Percentiles rank a stretch among this genome's conserved stretches.
These are phyloP conservation scores for Rhododendron mucronatum DNA, from an alignment of 148 eudicot species.

Conservation along the genomic window DNA sequence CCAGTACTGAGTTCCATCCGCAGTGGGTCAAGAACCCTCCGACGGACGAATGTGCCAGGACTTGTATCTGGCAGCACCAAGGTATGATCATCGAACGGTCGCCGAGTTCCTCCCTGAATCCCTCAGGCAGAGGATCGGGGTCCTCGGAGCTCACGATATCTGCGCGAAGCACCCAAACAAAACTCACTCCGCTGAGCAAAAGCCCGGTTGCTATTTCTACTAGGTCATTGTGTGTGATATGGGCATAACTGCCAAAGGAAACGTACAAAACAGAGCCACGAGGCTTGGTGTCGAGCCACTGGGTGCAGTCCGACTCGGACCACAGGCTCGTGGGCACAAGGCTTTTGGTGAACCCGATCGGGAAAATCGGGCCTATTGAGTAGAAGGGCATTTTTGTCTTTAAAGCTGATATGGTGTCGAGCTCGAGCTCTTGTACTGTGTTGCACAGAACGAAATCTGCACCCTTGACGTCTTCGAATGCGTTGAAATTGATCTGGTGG, in stretches of 20 bases:
- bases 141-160: constrained; percentile 43
- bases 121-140: constrained; percentile 34
- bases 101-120: constrained; percentile 35
- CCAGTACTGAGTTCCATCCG: constrained; percentile 77
- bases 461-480: constrained; percentile 26
- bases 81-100: constrained; percentile 50
- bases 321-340: constrained; percentile 52
- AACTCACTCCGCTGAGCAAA: constrained; percentile 34
- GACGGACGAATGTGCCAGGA: constrained; percentile 37
- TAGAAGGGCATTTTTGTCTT: constrained; percentile 25
- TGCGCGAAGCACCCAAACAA: constrained; percentile 71
- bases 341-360: constrained; percentile 26
- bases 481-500: constrained; percentile 26
- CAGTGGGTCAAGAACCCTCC: constrained; percentile 75
- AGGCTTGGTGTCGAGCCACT: constrained; percentile 53
- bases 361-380: constrained; percentile 40
- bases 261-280: constrained; percentile 56
- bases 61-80: constrained; percentile 57
- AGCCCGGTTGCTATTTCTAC: constrained; percentile 60
- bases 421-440: constrained; percentile 31
- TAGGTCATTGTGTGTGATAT: constrained; percentile 30
- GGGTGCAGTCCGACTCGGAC: constrained; percentile 61
- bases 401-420: constrained; percentile 24
- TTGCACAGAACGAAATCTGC: constrained; percentile 38
- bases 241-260: constrained; percentile 78